A percentile compares a stretch with the other conserved stretches of the same genome.
Conservation (phyloP, 306 rosid species). For the Rosa rugosa region DNA sequence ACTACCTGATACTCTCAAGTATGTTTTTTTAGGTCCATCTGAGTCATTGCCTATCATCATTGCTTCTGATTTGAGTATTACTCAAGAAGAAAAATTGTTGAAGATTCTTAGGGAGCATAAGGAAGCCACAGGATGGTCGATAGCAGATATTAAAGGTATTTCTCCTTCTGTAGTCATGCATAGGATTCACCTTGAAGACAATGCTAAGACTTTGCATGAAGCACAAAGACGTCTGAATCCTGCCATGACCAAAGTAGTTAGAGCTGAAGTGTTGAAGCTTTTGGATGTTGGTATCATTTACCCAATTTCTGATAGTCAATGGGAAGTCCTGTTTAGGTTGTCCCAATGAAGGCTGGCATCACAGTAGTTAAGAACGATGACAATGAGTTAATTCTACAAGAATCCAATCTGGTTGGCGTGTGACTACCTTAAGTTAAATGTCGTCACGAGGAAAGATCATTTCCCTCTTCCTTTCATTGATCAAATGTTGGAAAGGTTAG, state of each 20-base stretch:
- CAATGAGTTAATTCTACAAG: neutral
- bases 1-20: neutral
- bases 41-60: neutral
- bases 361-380: neutral
- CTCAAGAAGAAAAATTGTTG: neutral
- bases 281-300: neutral
- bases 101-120: no score
- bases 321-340: neutral
- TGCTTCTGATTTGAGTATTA: neutral
- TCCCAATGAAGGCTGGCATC: neutral
- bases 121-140: no score
- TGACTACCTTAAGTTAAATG: no score
- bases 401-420: neutral
- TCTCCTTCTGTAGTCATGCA: no score
- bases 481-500: neutral
- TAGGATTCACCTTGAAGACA: no score
- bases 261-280: neutral
- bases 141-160: no score
- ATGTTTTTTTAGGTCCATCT: neutral
- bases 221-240: no score
- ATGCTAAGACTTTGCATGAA: no score
- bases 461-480: neutral
- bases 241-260: neutral
- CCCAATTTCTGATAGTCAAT: neutral
- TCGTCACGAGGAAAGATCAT: no score